Evolutionary conservation across 2,329 filamentous ascomycete genomes (phyloP), one percentile per base, ranked within the genome.

Genomic region (Trichoderma sp.): DNA sequence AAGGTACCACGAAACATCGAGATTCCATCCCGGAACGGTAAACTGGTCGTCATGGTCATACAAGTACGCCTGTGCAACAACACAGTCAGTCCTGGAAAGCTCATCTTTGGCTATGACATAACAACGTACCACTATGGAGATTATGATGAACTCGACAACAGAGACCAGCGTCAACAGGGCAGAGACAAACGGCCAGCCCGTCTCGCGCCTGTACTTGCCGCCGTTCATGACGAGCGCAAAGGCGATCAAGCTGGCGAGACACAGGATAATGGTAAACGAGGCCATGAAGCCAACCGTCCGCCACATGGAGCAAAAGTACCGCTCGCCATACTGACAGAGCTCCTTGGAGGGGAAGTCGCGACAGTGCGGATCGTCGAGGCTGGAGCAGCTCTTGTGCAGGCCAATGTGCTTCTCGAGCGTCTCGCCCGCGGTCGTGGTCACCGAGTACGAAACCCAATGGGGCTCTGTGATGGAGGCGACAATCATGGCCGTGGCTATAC

Each of bases 281-380:
- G 97, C 93, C 72, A 97, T 81, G 81, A 97, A 98, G 29, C 92
- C 94, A 43, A 93, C 89, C 31, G 89, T 93, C 70, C 92, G 88
- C 95, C 95, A 99, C 86, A 96, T 91, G 75, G 89, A 91, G 84
- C 96, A 98, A 81, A 98, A 97, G 76, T 89, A 88, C 63, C 88
- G 86, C 74, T 90, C 87, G 31, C 75, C 78, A 43, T 75, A 74
- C 29, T 77, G 74, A 69, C 81, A 82, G 29, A 81, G 70, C 37
- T 79, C 75, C 24, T 74, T 73, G 24, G 74, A 73, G 19, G 79
- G 80, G 60, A 79, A 81, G 16, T 73, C 71, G 66, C 84, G 83
- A 79, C 92, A 94, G 58, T 81, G 79, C n/a, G 82, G 81, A 61
- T 88, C 84, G 56, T 87, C 87, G 69, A 92, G 83, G 69, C 88